Conservation (phyloP, 2,329 filamentous ascomycete genomes). For the Bretziella fagacearum region DNA sequence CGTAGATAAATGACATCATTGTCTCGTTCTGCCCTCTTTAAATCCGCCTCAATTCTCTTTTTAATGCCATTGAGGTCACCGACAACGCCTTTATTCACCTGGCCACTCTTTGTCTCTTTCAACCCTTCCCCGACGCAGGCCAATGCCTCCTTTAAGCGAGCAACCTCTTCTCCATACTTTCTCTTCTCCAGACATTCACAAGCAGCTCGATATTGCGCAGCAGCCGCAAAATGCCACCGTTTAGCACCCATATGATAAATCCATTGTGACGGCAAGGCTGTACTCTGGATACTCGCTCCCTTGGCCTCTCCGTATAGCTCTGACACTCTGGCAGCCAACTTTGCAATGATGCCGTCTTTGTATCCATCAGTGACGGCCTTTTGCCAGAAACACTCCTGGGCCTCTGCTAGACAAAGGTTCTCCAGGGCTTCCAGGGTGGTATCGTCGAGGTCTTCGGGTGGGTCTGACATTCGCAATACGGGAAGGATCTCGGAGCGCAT, state of each 20-base stretch:
- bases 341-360: conserved; percentile 83
- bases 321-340: conserved; percentile 73
- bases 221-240: conserved; percentile 90
- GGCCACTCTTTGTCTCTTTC: conserved; percentile 55
- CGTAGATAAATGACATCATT: conserved; percentile 90
- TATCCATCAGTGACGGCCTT: conserved; percentile 88
- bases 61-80: conserved; percentile 74
- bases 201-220: conserved; percentile 82
- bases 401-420: conserved; percentile 75
- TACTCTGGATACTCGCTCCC: conserved; percentile 74
- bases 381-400: conserved; percentile 95
- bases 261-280: conserved; percentile 83
- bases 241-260: conserved; percentile 97
- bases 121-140: conserved; percentile 71
- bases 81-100: conserved; percentile 65
- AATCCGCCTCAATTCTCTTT: conserved; percentile 63
- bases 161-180: conserved; percentile 90
- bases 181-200: conserved; percentile 84
- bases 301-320: conserved; percentile 76
- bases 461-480: conserved; percentile 61
- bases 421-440: conserved; percentile 70
- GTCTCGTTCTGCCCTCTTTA: conserved; percentile 87
- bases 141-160: conserved; percentile 66
- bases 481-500: conserved; percentile 62
- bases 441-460: conserved; percentile 90